Base-by-base conservation (phyloP, 2,329 filamentous ascomycete species). In the Phyllosticta citrichinensis region DNA sequence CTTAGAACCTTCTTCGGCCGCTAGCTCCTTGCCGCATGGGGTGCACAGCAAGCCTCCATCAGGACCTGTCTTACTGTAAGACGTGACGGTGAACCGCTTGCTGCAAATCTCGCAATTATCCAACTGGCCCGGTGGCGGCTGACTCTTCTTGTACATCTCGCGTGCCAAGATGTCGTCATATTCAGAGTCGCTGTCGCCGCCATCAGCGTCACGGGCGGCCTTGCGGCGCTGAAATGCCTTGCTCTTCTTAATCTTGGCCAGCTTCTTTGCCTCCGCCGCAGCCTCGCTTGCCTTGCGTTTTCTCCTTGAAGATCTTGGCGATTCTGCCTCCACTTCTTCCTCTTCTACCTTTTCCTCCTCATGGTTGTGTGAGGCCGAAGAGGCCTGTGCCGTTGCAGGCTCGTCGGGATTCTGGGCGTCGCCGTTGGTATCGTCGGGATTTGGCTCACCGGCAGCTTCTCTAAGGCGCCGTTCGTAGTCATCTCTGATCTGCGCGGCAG, bases 81-180 rank as follows among this genome's bases (percentile, higher is more conserved):
- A 83, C 0, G 93, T 97, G 53, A 97, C 92, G 0, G 91, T 96
- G 70, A 97, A 97, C 47, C 91, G 86, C 72, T 94, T 96, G 52
- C 82, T 81, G 72, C 93, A 97, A 2, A 86, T 76, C 64, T 89
- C 91, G 70, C 93, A 97, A 66, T 96, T 92, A 64, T 89, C 91
- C 69, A 93, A 83, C 73, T 97, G 93, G 2, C 90, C 91, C 1
- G 91, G 89, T n/a, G 87, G 71, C 1, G 86, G 86, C 33, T 77
- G 77, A 14, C 74, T 67, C 66, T 83, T 84, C 66, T 81, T 78
- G 70, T 82, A 79, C 74, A 84, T 81, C 58, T 81, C 76, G 57
- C 71, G 68, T 5, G 74, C 76, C 27, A 81, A 68, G 55, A 75
- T 71, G 62, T 80, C 74, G 27, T 80, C 78, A 40, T 77, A 76